phyloP scores from a whole-genome alignment of 164 flowering plant genomes.

The Dillenia turbinata region DNA sequence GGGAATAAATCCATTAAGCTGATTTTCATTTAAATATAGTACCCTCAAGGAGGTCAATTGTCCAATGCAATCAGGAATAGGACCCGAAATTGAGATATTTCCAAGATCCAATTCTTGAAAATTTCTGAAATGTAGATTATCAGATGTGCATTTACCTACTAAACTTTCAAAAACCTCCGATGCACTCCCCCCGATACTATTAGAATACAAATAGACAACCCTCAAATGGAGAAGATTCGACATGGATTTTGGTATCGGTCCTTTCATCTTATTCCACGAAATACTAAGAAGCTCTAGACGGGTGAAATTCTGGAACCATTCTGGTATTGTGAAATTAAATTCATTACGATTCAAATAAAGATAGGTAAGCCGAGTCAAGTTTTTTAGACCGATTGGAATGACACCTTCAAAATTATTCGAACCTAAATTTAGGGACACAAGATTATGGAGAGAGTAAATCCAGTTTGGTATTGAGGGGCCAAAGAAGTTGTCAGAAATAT shows the following conservation, averaged over 20 bases:
- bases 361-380: not conserved
- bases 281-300: no score
- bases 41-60: no score
- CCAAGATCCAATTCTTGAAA: no score
- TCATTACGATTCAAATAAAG: not conserved
- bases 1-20: not conserved
- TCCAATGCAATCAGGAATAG: no score
- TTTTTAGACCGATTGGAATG: not conserved
- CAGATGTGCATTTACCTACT: no score
- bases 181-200: not conserved
- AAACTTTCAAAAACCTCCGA: no score
- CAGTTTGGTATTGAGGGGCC: not conserved
- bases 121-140: not conserved
- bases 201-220: not conserved
- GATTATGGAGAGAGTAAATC: not conserved
- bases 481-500: not conserved
- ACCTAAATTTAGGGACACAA: not conserved
- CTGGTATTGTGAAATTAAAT: no score
- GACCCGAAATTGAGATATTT: no score
- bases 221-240: no score
- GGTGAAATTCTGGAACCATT: no score
- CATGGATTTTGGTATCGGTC: no score
- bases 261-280: no score
- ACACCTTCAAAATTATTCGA: not conserved
- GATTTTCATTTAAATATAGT: not conserved